Evolutionary conservation across 2,329 filamentous ascomycete species (phyloP), one percentile per base, ranked within the genome.

Genomic region (Fusarium camptoceras): DNA sequence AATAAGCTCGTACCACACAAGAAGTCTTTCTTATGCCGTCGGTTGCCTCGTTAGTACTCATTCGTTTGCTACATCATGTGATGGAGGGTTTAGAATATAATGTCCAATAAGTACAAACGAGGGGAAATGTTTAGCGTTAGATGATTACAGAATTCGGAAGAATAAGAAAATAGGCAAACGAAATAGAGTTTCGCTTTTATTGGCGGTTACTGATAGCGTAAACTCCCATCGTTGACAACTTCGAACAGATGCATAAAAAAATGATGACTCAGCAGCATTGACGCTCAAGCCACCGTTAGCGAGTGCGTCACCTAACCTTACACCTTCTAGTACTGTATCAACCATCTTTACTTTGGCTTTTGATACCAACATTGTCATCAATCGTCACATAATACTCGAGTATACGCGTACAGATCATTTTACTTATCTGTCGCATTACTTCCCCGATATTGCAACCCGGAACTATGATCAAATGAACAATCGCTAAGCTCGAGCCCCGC

Each of bases 261-360:
- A n/a, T 24, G 61, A 55, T 66, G 47, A 66, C 54, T 66, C 61
- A 66, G 42, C 63, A 34, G 18, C 30, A 25, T 31, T 22, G 44
- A 41, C 47, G 37, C 34, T 24, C 10, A 47, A 27, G 22, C 49
- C 49, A 53, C 39, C 22, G 46, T 65, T 24, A 46, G 42, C 25
- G 41, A 58, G 70, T 76, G 60, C 71, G 74, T 76, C 72, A 75
- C 66, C 70, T 59, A 61, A 25, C 18, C 12, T 31, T 47, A n/a
- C n/a, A n/a, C n/a, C n/a, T n/a, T n/a, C n/a, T n/a, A n/a, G n/a
- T n/a, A 27, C 44, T 62, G 71, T 48, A 64, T 63, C 64, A 67
- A 65, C 24, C 30, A 49, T 47, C 24, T 24, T 10, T 48, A 46
- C 30, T 37, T 11, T 42, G 16, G n/a, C 6, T 20, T 8, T 18